Base-by-base conservation (phyloP, 2,329 filamentous ascomycete species). In the Botrytis squamosa region DNA sequence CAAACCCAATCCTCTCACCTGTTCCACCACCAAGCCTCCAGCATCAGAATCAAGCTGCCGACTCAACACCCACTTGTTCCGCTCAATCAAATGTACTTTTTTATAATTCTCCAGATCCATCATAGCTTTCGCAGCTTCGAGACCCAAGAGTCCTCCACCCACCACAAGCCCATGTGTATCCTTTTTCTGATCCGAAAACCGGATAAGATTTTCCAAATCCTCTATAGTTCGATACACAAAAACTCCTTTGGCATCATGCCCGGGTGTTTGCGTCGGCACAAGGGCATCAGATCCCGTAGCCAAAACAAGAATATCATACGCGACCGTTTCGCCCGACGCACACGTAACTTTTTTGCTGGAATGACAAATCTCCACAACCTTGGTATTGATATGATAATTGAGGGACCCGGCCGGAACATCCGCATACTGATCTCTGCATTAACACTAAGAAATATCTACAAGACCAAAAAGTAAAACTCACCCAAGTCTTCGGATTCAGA, bases 91-190 rank as follows among this genome's bases (percentile, higher is more conserved):
- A 77, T 90, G 92, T 70, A 97, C 92, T 73, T 89, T 88, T 20
- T 87, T 85, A 80, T 92, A 97, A 70, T 90, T 88, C 77, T 92
- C 87, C 14, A 97, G 84, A 80, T 97, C 94, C 85, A 95, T 91
- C 93, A 97, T 94, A 2, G 94, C 94, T 79, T 97, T 96, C 49
- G 93, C 94, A 3, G 94, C 94, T 83, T 97, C 94, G 0, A 98
- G 87, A 0, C 94, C 94, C 0, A 97, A 86, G 38, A 98, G 83
- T 0, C 94, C 94, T 70, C 94, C 94, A 38, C 94, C 94, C 5
- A 97, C 92, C 0, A 96, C 93, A 7, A 90, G 88, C 0, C 92
- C 94, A 3, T 88, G 88, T 3, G 90, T 89, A 7, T 89, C 93
- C 77, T 90, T 92, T 49, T 89, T 88, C 18, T 85, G 84, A 1